Percentiles rank a stretch among this genome's conserved stretches.
Conservation (phyloP, 2,329 filamentous ascomycete genomes). For the Hymenoscyphus scutula region DNA sequence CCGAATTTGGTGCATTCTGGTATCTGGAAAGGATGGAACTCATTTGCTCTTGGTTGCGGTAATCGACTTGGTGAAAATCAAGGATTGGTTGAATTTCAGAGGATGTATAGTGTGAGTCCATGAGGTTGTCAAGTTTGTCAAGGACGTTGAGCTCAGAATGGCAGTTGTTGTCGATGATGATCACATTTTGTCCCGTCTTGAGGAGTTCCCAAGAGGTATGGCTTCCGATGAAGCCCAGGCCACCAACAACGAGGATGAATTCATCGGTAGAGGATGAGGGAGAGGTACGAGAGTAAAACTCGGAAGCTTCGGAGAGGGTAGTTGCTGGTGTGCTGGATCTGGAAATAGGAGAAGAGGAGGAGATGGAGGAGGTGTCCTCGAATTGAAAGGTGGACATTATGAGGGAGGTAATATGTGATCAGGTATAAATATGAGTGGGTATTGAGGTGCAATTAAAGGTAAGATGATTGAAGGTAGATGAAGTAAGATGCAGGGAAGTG, state of each 20-base stretch:
- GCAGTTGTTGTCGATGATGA: conserved; percentile 38
- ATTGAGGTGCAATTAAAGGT: too few relatives aligned
- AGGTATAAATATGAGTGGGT: too few relatives aligned
- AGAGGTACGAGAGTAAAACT: neutral
- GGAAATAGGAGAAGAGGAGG: neutral
- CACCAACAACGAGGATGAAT: conserved; percentile 43
- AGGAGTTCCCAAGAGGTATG: conserved; percentile 50
- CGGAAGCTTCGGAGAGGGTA: neutral
- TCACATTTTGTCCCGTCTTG: conserved; percentile 47
- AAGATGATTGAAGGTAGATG: neutral
- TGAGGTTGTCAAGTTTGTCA: conserved; percentile 28
- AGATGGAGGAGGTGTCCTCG: conserved; percentile 1
- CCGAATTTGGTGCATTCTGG: conserved; percentile 26
- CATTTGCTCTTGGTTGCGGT: conserved; percentile 28
- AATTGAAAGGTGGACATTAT: neutral
- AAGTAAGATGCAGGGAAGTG: neutral
- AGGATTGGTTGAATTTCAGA: conserved; percentile 5
- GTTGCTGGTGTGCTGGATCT: conserved; percentile 9
- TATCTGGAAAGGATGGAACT: conserved; percentile 26
- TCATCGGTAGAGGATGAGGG: conserved; percentile 3
- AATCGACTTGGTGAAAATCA: conserved; percentile 32
- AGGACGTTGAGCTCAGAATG: conserved; percentile 37
- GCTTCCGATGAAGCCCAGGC: conserved; percentile 48
- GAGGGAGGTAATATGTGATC: neutral
- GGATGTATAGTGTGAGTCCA: conserved; percentile 20